phyloP scores from a whole-genome alignment of 75 land plant species.

The Larix kaempferi region DNA sequence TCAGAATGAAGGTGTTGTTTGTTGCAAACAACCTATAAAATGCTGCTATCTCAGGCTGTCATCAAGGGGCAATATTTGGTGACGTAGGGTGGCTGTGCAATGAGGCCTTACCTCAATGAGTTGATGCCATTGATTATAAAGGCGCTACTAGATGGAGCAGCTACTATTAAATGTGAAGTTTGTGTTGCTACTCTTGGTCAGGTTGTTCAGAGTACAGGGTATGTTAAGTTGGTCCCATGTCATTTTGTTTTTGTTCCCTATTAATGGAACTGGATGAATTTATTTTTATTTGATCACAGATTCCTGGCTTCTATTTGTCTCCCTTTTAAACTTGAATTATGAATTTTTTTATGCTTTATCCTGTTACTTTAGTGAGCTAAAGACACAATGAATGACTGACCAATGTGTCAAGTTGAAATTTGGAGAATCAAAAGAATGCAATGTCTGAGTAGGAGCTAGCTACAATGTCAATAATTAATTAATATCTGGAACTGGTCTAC shows the following conservation, averaged over 20 bases:
- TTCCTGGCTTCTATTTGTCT: background rate
- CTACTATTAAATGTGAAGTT: slow-evolving; percentile 83
- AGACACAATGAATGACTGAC: no score
- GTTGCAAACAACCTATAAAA: no score
- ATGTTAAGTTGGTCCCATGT: slow-evolving; percentile 13
- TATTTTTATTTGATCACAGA: background rate
- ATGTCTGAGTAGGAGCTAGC: no score
- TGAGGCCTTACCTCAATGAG: slow-evolving; percentile 70
- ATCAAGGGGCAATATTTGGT: no score
- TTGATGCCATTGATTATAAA: slow-evolving; percentile 93
- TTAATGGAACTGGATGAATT: background rate
- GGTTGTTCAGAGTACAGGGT: slow-evolving; percentile 99
- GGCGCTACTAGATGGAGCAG: slow-evolving; percentile 91
- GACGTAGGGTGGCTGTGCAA: slow-evolving; percentile 88
- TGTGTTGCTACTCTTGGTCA: slow-evolving; percentile 96
- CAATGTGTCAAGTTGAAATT: no score
- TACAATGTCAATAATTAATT: no score
- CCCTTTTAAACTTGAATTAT: background rate
- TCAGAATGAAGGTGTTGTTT: no score
- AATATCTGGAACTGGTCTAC: no score
- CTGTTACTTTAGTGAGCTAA: background rate
- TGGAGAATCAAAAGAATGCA: no score
- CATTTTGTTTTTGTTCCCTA: background rate
- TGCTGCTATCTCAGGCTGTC: no score
- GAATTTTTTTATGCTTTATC: background rate